Evolutionary conservation across 257 asterid species (phyloP).

Genomic region (Gardenia jasminoides): DNA sequence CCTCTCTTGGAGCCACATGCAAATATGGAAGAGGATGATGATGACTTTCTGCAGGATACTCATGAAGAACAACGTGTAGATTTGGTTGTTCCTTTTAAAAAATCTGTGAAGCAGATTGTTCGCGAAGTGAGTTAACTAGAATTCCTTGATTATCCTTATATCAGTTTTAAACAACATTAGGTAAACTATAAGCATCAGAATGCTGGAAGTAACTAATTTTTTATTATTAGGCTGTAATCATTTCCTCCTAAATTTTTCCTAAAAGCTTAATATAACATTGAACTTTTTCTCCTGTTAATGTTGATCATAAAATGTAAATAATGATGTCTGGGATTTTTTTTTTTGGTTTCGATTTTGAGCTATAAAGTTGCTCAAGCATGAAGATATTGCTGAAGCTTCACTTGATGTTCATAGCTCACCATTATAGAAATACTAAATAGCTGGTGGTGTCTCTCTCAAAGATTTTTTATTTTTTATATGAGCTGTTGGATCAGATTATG

Average conservation of each 20-base stretch:
- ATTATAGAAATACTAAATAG: neutral
- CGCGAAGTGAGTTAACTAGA: constrained; percentile 61
- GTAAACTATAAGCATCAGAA: neutral
- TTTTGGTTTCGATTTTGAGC: too few species aligned
- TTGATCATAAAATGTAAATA: neutral
- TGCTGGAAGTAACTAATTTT: neutral
- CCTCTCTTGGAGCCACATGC: constrained; percentile 83
- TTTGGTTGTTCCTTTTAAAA: constrained; percentile 78
- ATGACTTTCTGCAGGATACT: constrained; percentile 57
- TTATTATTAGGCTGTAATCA: neutral
- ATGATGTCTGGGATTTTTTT: too few species aligned
- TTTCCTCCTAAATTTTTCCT: neutral
- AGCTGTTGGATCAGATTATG: neutral
- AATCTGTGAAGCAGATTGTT: constrained; percentile 78
- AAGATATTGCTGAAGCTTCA: neutral
- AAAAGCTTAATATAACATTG: neutral
- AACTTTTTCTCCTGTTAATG: neutral
- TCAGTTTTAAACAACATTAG: constrained; percentile 1
- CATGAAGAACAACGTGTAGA: constrained; percentile 46
- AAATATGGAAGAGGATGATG: constrained; percentile 66
- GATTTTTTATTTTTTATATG: neutral
- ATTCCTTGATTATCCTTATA: neutral
- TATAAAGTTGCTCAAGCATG: neutral
- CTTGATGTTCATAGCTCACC: neutral
- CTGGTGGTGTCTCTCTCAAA: neutral